Percentiles rank a stretch among this genome's conserved stretches.
These are phyloP conservation scores for Bocquillonia castaneifolia DNA, from an alignment of 441 rosid species.

Conservation along the genomic window DNA sequence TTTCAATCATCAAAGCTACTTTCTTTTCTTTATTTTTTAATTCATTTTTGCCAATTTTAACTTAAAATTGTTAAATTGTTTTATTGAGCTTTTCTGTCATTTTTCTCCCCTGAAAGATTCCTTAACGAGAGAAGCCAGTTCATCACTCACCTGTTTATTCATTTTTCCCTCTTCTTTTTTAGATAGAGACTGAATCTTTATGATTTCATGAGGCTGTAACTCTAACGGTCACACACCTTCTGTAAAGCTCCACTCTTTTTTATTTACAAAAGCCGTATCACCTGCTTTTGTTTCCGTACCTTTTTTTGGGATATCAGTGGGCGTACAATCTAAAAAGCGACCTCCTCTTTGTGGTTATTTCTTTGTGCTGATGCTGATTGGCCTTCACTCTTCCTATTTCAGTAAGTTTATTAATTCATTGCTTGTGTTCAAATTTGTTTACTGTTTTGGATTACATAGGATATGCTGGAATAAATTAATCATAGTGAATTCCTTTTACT, in stretches of 20 bases:
- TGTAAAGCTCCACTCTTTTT: background rate
- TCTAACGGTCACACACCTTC: background rate
- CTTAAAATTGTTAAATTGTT: too few relatives aligned
- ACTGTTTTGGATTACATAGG: too few relatives aligned
- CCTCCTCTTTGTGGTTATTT: background rate
- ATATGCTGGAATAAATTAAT: too few relatives aligned
- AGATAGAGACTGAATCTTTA: background rate
- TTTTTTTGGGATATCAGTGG: background rate
- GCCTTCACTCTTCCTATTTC: background rate
- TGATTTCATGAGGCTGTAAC: background rate
- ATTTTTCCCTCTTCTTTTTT: background rate
- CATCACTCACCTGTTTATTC: conserved; percentile 1
- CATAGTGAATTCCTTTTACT: too few relatives aligned
- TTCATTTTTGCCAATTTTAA: too few relatives aligned
- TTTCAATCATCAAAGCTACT: background rate
- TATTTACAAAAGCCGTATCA: background rate
- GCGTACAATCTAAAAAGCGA: conserved; percentile 3
- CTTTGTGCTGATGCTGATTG: background rate
- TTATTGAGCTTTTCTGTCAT: background rate
- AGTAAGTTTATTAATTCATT: background rate
- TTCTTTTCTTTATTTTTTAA: background rate
- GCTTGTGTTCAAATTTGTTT: background rate
- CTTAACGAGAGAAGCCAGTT: background rate
- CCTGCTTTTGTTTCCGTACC: background rate
- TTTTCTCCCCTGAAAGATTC: conserved; percentile 5